phyloP scores from a whole-genome alignment of 176 grass and related monocot species.

The Avena eriantha region DNA sequence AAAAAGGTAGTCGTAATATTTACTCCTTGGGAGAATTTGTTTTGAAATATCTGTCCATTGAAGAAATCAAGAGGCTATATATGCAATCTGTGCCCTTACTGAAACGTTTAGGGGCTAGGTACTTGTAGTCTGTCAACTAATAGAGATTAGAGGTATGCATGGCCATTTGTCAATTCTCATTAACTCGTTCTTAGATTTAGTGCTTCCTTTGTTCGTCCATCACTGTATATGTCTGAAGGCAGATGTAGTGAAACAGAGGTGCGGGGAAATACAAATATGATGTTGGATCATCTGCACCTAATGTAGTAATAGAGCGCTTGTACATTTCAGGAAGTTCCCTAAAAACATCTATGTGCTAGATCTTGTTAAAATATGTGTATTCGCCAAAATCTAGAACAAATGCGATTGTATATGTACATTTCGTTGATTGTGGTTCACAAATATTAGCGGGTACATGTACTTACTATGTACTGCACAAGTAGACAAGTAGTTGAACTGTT shows the following conservation, averaged over 20 bases:
- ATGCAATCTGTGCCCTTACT: neutral
- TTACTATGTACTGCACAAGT: too few species aligned
- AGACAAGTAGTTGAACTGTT: neutral
- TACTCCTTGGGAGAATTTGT: neutral
- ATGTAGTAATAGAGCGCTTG: neutral
- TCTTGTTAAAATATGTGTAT: neutral
- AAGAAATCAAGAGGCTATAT: neutral
- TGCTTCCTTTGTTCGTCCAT: neutral
- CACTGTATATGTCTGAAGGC: neutral
- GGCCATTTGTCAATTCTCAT: neutral
- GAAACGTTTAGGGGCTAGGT: neutral
- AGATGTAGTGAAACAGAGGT: neutral
- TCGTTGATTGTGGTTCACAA: neutral
- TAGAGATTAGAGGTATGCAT: conserved; percentile 5
- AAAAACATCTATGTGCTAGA: neutral
- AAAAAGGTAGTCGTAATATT: neutral
- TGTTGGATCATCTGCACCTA: neutral
- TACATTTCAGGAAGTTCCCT: neutral
- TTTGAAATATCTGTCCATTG: neutral
- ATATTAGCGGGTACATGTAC: neutral
- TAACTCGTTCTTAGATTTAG: neutral
- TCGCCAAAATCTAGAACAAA: neutral
- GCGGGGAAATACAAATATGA: neutral
- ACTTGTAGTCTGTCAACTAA: neutral
- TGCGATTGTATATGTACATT: neutral